phyloP scores from a whole-genome alignment of 495 filamentous ascomycete genomes.

The Penicillium coprophilum region DNA sequence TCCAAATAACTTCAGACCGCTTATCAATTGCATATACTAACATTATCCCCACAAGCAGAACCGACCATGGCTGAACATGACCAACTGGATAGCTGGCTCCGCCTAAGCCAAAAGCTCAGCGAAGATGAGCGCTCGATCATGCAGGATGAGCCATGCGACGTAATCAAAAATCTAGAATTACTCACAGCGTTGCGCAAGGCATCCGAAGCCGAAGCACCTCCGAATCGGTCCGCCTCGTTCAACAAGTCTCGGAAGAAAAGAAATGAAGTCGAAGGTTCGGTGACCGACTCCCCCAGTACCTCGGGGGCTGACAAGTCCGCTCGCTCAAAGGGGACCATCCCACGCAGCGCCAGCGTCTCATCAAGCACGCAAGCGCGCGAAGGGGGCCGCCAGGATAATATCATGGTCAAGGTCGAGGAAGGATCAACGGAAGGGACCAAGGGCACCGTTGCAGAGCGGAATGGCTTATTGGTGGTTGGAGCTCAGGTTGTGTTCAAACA shows the following conservation, averaged over 20 bases:
- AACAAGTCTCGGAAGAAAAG: constrained; percentile 62
- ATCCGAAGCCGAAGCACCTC: constrained; percentile 57
- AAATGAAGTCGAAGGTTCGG: constrained; percentile 67
- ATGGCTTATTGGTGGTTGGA: constrained; percentile 59
- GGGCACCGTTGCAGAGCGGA: constrained; percentile 50
- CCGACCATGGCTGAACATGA: constrained; percentile 43
- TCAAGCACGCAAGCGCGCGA: constrained; percentile 45
- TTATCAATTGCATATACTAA: constrained; percentile 12
- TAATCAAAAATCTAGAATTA: constrained; percentile 60
- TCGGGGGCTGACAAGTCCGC: constrained; percentile 53
- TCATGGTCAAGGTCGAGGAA: constrained; percentile 56
- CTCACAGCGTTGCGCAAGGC: constrained; percentile 60
- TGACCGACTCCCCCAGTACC: constrained; percentile 67
- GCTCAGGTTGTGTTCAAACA: constrained; percentile 87
- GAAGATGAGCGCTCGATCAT: constrained; percentile 62
- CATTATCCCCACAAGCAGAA: constrained; percentile 26
- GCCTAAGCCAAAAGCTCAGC: constrained; percentile 61
- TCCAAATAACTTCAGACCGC: not conserved
- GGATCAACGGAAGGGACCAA: constrained; percentile 49
- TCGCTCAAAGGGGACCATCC: constrained; percentile 45
- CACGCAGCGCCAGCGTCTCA: constrained; percentile 58
- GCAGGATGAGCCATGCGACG: constrained; percentile 56
- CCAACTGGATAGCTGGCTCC: constrained; percentile 57
- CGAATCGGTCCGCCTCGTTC: constrained; percentile 43
- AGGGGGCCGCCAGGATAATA: constrained; percentile 35